Evolutionary conservation across 768 basidiomycete species (phyloP), one percentile per base, ranked within the genome.

Genomic region (Amanita jacksonii): DNA sequence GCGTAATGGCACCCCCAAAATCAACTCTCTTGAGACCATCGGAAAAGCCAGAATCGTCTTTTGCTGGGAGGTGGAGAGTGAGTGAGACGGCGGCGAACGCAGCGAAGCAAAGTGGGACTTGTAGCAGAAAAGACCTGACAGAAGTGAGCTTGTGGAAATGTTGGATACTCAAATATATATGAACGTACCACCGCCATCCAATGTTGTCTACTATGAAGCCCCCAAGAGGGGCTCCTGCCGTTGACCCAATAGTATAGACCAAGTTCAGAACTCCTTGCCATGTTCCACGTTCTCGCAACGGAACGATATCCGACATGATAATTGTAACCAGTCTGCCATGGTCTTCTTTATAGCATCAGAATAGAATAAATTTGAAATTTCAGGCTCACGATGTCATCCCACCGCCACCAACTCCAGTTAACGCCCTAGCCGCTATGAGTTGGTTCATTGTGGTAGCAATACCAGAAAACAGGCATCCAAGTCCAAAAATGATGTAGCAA

Each of bases 141-240:
- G n/a, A n/a, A n/a, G n/a, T n/a, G n/a, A n/a, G n/a, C n/a, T n/a
- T n/a, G n/a, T n/a, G n/a, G n/a, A n/a, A n/a, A n/a, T n/a, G n/a
- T n/a, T n/a, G n/a, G n/a, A n/a, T n/a, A n/a, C 27, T 28, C 27
- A 28, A 12, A 19, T 16, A 34, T 54, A 5, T 41, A 76, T n/a
- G n/a, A n/a, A n/a, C n/a, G n/a, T 41, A 76, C 77, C 80, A 81
- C 56, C 80, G 59, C 81, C 81, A 84, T 4, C 80, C 79, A 32
- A 81, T 73, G 8, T 61, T 73, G 52, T 83, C 81, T 1, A 75
- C 68, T 2, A 85, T 59, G 31, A 75, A 66, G 4, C 81, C 80
- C 8, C 81, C 80, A 0, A 81, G 57, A 2, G 80, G 79, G 2
- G 79, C 79, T 7, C 81, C 81, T 0, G 66, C 62, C 1, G 74